Evolutionary conservation across 768 basidiomycete genomes (phyloP).

Genomic region (Termitomyces sp.): DNA sequence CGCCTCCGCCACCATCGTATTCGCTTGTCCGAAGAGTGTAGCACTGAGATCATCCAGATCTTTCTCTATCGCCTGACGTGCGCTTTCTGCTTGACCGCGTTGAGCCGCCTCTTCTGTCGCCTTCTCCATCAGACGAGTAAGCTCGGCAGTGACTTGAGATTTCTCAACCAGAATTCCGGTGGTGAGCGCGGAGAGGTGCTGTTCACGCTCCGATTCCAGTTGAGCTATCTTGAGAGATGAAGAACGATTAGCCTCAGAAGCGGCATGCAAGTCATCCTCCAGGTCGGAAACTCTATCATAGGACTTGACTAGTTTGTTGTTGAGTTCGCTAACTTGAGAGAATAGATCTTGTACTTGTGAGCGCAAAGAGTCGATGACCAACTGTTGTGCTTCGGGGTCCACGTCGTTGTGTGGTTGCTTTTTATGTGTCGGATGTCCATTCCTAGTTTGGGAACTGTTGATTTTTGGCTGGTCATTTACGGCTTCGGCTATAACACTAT

Average conservation of each 20-base stretch:
- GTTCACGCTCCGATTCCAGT: constrained; percentile 79
- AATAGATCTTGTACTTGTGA: constrained; percentile 81
- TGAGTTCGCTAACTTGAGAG: constrained; percentile 86
- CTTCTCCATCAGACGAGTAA: constrained; percentile 89
- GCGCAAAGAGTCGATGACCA: constrained; percentile 78
- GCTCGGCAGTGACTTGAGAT: constrained; percentile 83
- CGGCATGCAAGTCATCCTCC: constrained; percentile 80
- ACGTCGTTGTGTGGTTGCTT: constrained; percentile 14
- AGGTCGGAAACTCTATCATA: constrained; percentile 91
- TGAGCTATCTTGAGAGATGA: constrained; percentile 66
- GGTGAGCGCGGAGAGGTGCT: constrained; percentile 86
- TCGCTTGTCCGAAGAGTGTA: constrained; percentile 85
- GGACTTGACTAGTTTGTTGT: constrained; percentile 86
- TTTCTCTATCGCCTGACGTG: constrained; percentile 79
- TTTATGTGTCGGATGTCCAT: constrained; percentile 10
- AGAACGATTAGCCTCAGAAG: constrained; percentile 50
- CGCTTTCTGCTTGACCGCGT: constrained; percentile 86
- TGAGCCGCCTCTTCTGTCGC: constrained; percentile 93
- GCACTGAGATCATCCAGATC: constrained; percentile 95
- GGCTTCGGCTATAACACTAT: background rate
- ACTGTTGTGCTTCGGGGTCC: constrained; percentile 68
- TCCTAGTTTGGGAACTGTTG: constrained; percentile 9
- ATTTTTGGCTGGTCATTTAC: constrained; percentile 9
- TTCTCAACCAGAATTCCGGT: constrained; percentile 92
- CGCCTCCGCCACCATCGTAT: constrained; percentile 97